Percentiles rank a stretch among this genome's conserved stretches.
Evolutionary conservation across 768 basidiomycete genomes (phyloP).

Genomic region (Calocybe cyanea): DNA sequence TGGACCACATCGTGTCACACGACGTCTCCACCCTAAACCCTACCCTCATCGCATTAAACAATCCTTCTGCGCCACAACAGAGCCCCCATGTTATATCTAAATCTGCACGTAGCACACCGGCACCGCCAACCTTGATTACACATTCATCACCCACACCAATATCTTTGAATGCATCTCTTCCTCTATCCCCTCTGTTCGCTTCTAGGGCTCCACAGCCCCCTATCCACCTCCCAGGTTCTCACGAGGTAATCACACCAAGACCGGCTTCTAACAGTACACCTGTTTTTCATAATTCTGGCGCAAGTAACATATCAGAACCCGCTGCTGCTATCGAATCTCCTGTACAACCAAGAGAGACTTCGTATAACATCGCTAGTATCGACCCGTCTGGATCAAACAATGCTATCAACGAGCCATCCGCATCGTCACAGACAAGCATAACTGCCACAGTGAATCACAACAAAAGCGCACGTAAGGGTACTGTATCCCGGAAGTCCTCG

Average conservation of each 20-base stretch:
- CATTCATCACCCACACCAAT: slow-evolving; percentile 5
- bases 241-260: background rate
- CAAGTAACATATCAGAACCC: slow-evolving; percentile 8
- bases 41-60: background rate
- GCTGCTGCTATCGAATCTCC: slow-evolving; percentile 1
- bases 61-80: background rate
- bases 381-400: no score
- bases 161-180: slow-evolving; percentile 1
- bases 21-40: background rate
- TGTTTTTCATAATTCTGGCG: slow-evolving; percentile 2
- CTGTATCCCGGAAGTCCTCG: slow-evolving; percentile 3
- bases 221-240: background rate
- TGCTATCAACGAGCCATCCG: no score
- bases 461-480: background rate
- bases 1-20: background rate
- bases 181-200: background rate
- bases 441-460: no score
- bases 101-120: slow-evolving; percentile 10
- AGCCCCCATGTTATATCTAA: slow-evolving; percentile 1
- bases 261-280: background rate
- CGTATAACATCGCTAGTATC: background rate
- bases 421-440: no score
- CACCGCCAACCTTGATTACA: slow-evolving; percentile 10
- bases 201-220: background rate
- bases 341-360: background rate